Conservation (phyloP, 169 alveolate species). For the Plasmodium yoelii region DNA sequence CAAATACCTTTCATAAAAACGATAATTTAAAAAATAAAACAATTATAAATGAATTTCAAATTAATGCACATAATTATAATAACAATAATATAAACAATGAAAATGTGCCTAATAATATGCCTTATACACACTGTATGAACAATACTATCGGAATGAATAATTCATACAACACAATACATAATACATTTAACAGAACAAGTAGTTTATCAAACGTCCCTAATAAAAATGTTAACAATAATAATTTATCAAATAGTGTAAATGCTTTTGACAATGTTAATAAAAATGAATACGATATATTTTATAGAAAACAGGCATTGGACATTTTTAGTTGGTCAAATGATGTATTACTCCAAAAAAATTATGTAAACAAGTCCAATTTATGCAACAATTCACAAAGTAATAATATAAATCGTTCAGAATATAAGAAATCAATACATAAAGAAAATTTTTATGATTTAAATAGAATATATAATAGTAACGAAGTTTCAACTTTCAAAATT, state of each 20-base stretch:
- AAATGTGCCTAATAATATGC: no score
- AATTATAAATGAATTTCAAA: not conserved
- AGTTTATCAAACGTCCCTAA: not conserved
- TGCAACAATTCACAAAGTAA: not conserved
- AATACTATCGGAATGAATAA: not conserved
- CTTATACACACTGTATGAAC: not conserved
- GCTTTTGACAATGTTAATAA: slow-evolving; percentile 1
- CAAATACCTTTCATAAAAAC: slow-evolving; percentile 6
- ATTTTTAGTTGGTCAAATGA: slow-evolving; percentile 12
- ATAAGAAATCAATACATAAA: slow-evolving; percentile 8
- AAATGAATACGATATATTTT: not conserved
- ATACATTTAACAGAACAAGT: not conserved
- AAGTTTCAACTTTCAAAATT: slow-evolving; percentile 14
- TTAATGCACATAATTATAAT: slow-evolving; percentile 6
- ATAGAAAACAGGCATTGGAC: slow-evolving; percentile 2
- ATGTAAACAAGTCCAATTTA: slow-evolving; percentile 2
- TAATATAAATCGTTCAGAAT: not conserved
- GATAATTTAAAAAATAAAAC: not conserved
- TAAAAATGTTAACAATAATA: slow-evolving; percentile 9
- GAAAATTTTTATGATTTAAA: slow-evolving; percentile 9
- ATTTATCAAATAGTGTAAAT: slow-evolving; percentile 11
- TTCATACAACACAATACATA: not conserved
- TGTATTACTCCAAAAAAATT: not conserved
- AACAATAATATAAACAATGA: not conserved
- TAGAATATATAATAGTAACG: not conserved